These are phyloP conservation scores for Fusarium sp. DNA, from an alignment of 2,329 filamentous ascomycete species.

Conservation along the genomic window DNA sequence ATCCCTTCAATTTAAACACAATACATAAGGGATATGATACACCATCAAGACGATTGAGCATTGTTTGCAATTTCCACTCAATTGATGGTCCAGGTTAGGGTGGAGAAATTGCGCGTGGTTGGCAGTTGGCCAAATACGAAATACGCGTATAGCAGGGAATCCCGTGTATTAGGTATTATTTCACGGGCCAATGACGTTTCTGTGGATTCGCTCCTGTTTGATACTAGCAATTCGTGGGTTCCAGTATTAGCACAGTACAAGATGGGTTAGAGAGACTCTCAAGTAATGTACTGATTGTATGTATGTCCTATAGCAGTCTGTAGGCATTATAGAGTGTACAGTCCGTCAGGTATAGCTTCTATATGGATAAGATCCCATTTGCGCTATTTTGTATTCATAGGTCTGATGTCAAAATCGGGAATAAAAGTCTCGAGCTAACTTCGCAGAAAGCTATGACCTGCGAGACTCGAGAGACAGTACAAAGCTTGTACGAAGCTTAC, in stretches of 20 bases:
- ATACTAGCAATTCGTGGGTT: too few relatives aligned
- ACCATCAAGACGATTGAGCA: not conserved
- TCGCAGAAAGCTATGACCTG: too few relatives aligned
- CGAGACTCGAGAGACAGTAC: not conserved
- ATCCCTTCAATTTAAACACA: accelerated
- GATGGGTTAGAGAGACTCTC: accelerated
- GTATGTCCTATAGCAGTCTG: too few relatives aligned
- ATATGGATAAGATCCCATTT: too few relatives aligned
- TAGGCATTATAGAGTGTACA: too few relatives aligned
- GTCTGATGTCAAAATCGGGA: too few relatives aligned
- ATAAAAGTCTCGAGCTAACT: not conserved
- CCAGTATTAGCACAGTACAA: not conserved
- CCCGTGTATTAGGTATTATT: not conserved
- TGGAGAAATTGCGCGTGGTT: too few relatives aligned
- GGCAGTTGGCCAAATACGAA: not conserved
- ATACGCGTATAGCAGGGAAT: not conserved
- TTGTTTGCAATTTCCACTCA: not conserved
- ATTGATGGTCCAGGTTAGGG: not conserved
- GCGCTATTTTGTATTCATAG: too few relatives aligned
- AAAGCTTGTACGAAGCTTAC: not conserved
- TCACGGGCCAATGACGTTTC: not conserved
- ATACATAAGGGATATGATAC: not conserved
- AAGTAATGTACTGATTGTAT: too few relatives aligned
- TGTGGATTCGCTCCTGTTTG: too few relatives aligned
- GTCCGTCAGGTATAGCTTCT: too few relatives aligned